Conservation (phyloP, 2,329 filamentous ascomycete genomes). For the Ascochyta fabae region DNA sequence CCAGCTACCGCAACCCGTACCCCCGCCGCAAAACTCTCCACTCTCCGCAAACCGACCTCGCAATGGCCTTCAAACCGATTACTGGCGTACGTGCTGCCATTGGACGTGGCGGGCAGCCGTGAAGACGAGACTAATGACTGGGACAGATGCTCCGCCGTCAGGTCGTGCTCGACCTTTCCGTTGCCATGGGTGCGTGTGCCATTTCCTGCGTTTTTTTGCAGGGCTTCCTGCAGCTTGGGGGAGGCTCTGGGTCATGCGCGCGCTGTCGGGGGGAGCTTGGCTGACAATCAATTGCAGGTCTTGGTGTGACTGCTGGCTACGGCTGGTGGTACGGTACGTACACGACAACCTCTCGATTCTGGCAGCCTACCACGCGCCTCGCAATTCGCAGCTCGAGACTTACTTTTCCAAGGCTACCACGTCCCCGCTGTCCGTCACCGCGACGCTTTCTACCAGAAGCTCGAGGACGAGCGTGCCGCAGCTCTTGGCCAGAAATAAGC, state of each 20-base stretch:
- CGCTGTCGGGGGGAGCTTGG: conserved; percentile 18
- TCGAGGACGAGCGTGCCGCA: conserved; percentile 66
- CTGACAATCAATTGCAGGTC: conserved; percentile 55
- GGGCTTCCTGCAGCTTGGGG: not conserved
- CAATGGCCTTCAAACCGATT: conserved; percentile 58
- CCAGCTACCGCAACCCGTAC: conserved; percentile 38
- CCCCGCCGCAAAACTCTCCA: conserved; percentile 39
- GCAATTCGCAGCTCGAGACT: conserved; percentile 1
- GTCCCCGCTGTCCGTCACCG: conserved; percentile 68
- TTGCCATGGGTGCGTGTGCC: conserved; percentile 65
- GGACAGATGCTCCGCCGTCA: conserved; percentile 69
- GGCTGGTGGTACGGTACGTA: conserved; percentile 71
- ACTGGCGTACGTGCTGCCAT: conserved; percentile 56
- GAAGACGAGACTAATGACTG: conserved; percentile 35
- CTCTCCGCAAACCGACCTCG: conserved; percentile 30
- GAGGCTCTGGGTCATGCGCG: conserved; percentile 13
- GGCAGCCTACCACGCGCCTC: not conserved
- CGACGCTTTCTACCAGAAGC: conserved; percentile 68
- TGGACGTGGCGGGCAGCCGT: conserved; percentile 26
- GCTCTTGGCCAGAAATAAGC: conserved; percentile 51
- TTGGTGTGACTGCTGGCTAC: conserved; percentile 68
- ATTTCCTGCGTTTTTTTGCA: not conserved
- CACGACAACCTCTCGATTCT: conserved; percentile 8
- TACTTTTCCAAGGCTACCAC: conserved; percentile 62
- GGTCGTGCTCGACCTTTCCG: conserved; percentile 70